phyloP scores from a whole-genome alignment of 768 basidiomycete genomes.

The Amanita jacksonii region DNA sequence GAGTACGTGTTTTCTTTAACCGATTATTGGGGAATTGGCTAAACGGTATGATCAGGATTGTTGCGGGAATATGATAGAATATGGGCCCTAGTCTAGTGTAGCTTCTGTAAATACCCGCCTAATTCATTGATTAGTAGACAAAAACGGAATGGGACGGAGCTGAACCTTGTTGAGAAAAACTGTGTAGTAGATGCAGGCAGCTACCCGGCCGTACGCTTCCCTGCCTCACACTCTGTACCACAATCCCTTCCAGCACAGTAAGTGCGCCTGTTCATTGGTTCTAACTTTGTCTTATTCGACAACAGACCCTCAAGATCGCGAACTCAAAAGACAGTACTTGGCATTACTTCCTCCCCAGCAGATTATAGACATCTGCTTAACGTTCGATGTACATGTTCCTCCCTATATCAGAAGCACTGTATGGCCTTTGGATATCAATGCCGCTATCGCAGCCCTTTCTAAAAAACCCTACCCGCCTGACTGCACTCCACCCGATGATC shows the following conservation, averaged over 20 bases:
- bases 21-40: constrained; percentile 8
- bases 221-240: constrained; percentile 23
- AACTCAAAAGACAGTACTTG: constrained; percentile 66
- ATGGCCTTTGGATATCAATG: constrained; percentile 65
- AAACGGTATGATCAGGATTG: constrained; percentile 19
- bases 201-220: constrained; percentile 28
- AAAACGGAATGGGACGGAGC: constrained; percentile 10
- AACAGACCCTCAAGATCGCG: constrained; percentile 36
- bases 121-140: neutral
- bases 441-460: constrained; percentile 48
- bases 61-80: constrained; percentile 20
- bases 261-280: constrained; percentile 9
- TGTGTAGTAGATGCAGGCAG: constrained; percentile 64
- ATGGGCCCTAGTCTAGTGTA: neutral
- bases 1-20: constrained; percentile 49
- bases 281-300: constrained; percentile 11
- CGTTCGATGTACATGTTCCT: constrained; percentile 61
- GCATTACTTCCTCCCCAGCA: constrained; percentile 56
- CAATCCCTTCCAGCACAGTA: constrained; percentile 25
- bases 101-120: constrained; percentile 5
- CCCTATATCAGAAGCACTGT: constrained; percentile 53
- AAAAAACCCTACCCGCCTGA: constrained; percentile 20
- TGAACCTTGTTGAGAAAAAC: constrained; percentile 64
- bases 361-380: constrained; percentile 72
- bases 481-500: constrained; percentile 12